Evolutionary conservation across 2,329 filamentous ascomycete species (phyloP), one percentile per base, ranked within the genome.

Genomic region (Fusarium torulosum): DNA sequence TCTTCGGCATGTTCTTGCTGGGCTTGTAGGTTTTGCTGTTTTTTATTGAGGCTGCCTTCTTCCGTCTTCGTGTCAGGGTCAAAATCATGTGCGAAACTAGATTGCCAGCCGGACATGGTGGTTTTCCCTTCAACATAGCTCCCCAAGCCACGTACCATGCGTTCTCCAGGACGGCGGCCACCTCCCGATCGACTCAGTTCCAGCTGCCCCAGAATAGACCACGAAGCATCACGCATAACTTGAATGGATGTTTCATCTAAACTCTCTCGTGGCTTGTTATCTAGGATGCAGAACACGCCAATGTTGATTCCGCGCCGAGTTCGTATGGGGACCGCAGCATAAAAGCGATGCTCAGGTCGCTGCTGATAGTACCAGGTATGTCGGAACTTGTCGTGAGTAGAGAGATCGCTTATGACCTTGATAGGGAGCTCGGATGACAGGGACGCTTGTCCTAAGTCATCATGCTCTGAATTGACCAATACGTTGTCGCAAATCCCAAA

Each of bases 301-400:
- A 83, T 83, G 44, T 81, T 79, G 62, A 82, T 78, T 20, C 79
- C 80, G 4, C 73, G 68, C 0, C 63, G 74, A 0, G 79, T 78
- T 2, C 75, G 74, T 6, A 83, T 80, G 1, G 81, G 81, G 0
- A 81, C 77, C 1, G 74, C 80, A 0, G 80, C 77, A 41, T 82
- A 83, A 63, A 83, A 83, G 0, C 74, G 72, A 29, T 73, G 65
- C 4, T 59, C 58, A 0, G 70, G 68, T n/a, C 74, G 69, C 2
- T 46, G 21, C 9, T 56, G 57, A 19, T 72, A 72, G 10, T 71
- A 75, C 6, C 41, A 65, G 63, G 37, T 41, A 69, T 69, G 20
- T 51, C 33, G n/a, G 58, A 59, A 52, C 77, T 79, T 4, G 4
- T 67, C 38, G 29, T 81, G 76, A 2, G 40, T 29, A 4, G 64